phyloP scores from a whole-genome alignment of 1,284 basidiomycete genomes.

The Flammula alnicola region DNA sequence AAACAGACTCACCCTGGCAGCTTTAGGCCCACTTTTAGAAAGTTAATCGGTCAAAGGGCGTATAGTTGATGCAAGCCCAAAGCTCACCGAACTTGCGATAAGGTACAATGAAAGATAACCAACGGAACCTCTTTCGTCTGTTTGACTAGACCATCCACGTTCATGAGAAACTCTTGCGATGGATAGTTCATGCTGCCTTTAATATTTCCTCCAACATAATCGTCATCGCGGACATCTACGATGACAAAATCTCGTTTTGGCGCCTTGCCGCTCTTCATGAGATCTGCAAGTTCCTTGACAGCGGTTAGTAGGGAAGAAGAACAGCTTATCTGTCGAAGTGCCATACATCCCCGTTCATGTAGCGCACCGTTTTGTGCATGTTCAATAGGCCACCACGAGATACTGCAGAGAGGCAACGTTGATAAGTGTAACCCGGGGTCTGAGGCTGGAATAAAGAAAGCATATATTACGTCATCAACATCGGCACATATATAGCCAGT shows the following conservation, averaged over 20 bases:
- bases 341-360: constrained; percentile 23
- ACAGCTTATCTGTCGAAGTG: not conserved
- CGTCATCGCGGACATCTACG: constrained; percentile 80
- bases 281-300: constrained; percentile 64
- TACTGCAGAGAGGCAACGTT: too few relatives aligned
- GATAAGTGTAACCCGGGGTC: too few relatives aligned
- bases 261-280: constrained; percentile 65
- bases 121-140: constrained; percentile 63
- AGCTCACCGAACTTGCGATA: constrained; percentile 74
- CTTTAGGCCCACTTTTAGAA: constrained; percentile 67
- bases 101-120: constrained; percentile 76
- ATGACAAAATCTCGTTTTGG: constrained; percentile 70
- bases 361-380: constrained; percentile 15
- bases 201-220: constrained; percentile 78
- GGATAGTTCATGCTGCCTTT: constrained; percentile 64
- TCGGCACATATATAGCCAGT: too few relatives aligned
- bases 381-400: too few relatives aligned
- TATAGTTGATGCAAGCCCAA: not conserved
- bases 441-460: too few relatives aligned
- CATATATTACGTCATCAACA: too few relatives aligned
- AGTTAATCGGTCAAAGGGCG: not conserved
- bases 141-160: constrained; percentile 61
- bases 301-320: not conserved
- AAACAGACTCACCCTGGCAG: constrained; percentile 59
- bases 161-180: constrained; percentile 58